Evolutionary conservation across 257 asterid species (phyloP), one percentile per base, ranked within the genome.

Genomic region (Salvia hispanica): DNA sequence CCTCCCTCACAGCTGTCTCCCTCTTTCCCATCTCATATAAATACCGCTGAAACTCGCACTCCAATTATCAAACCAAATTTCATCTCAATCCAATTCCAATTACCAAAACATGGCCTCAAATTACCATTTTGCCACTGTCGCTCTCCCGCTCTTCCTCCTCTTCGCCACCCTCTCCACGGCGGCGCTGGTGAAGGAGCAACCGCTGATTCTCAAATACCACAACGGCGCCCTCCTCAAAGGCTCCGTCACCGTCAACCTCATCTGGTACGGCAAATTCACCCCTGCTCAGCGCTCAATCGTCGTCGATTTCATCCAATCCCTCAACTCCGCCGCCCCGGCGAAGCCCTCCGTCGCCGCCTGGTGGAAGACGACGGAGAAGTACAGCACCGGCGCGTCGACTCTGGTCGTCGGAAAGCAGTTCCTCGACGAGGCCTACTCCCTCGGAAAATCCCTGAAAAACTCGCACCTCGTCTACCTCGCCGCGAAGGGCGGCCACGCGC

Each of bases 221-320:
- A 79, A 83, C 74, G 95, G 95, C 13, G 73, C 77, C 50, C 70
- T 87, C 21, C 75, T 87, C 0, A 87, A 85, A 71, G 91, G 95
- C 33, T 58, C 84, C 48, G 69, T 87, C 39, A 81, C 83, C 67
- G 80, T 87, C 2, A 82, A 85, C 54, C 79, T 87, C 68, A 76
- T 85, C 56, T 87, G 95, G 95, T 87, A 87, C 76, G 95, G 95
- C 0, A 73, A 82, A 25, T 87, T 87, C 65, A 75, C 91, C 7
- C 85, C 95, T 7, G 42, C 37, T 28, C 91, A 87, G 9, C 86
- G 89, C 71, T 72, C 95, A 40, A 74, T 85, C 7, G 69, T 87
- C 79, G 84, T 83, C 15, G 95, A 87, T 74, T 87, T 87, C 64
- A 73, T 87, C 14, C 87, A 81, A 16, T 87, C 96, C 3, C 67